Conservation (phyloP, 2,329 filamentous ascomycete genomes). For the Nemania sp. region DNA sequence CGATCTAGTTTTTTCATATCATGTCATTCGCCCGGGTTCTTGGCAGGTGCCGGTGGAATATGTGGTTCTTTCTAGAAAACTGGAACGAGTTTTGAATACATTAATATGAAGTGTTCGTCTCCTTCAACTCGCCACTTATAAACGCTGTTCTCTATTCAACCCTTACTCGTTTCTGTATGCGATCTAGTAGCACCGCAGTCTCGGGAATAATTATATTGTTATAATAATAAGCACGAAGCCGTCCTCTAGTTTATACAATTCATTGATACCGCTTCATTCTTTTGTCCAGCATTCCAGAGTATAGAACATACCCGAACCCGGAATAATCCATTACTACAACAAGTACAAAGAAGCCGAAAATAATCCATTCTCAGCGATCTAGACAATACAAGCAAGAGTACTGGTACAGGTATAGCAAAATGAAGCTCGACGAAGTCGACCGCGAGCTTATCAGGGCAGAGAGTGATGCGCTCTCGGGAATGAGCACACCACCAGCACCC, state of each 20-base stretch:
- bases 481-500: constrained; percentile 31
- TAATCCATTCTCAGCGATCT: not conserved
- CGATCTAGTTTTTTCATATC: constrained; percentile 15
- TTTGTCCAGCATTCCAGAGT: not conserved
- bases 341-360: not conserved
- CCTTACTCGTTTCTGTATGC: not conserved
- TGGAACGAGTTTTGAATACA: not conserved
- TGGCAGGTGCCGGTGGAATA: not conserved
- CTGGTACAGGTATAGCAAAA: not conserved
- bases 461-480: constrained; percentile 41
- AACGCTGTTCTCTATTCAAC: constrained; percentile 3
- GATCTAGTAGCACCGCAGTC: not conserved
- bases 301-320: not conserved
- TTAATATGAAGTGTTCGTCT: constrained; percentile 21
- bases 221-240: not conserved
- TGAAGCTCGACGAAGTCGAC: constrained; percentile 64
- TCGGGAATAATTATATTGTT: constrained; percentile 1
- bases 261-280: not conserved
- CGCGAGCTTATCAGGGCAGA: constrained; percentile 66
- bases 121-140: constrained; percentile 11
- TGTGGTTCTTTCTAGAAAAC: not conserved
- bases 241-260: not conserved
- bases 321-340: not conserved
- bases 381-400: not conserved
- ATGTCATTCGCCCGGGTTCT: constrained; percentile 22